Evolutionary conservation across 73 alveolate genomes (phyloP).

Genomic region (Tetrahymena malaccensis): DNA sequence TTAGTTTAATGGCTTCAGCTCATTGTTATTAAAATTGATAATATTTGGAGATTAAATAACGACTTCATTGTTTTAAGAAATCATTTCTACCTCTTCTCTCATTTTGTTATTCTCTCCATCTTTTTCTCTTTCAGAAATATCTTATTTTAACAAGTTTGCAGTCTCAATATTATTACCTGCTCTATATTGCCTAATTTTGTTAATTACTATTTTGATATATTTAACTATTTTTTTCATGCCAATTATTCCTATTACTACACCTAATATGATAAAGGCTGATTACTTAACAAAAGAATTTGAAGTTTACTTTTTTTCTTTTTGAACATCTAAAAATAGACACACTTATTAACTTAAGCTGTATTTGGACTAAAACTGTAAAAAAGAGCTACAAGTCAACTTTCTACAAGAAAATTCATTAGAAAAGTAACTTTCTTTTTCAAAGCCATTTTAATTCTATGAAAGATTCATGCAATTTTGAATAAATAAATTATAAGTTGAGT

Average conservation of each 20-base stretch:
- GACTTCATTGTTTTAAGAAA: neutral
- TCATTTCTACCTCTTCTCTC: neutral
- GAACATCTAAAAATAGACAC: neutral
- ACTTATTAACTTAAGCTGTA: neutral
- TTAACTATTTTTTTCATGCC: neutral
- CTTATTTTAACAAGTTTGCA: neutral
- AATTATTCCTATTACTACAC: neutral
- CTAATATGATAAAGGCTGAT: neutral
- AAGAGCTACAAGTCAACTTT: neutral
- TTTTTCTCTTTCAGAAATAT: neutral
- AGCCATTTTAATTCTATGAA: too few species aligned
- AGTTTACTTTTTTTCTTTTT: neutral
- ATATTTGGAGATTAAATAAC: neutral
- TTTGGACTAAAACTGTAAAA: neutral
- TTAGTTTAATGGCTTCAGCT: neutral
- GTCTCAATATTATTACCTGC: neutral
- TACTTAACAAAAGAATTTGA: neutral
- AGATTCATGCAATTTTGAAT: neutral
- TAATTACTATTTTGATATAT: neutral
- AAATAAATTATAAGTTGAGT: neutral
- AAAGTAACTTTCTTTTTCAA: neutral
- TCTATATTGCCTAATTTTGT: neutral
- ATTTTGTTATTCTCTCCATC: neutral
- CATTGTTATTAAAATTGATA: too few species aligned
- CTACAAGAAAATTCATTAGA: neutral